These are phyloP conservation scores for Auriscalpium microsporum DNA, from an alignment of 768 basidiomycete genomes.

Conservation along the genomic window DNA sequence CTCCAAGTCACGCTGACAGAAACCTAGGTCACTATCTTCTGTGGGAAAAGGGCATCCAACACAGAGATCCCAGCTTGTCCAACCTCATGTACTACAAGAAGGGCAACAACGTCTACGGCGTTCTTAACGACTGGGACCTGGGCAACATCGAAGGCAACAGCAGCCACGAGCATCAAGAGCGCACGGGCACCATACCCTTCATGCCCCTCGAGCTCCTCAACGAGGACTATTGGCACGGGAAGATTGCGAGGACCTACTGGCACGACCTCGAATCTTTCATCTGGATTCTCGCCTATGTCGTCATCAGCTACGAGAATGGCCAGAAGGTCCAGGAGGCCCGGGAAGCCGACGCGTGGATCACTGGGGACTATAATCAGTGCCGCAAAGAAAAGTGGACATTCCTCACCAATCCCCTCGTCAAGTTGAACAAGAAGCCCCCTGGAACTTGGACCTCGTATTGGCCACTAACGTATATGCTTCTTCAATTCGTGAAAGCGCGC, in stretches of 20 bases:
- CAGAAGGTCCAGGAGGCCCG: background rate
- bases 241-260: background rate
- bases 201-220: background rate
- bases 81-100: background rate
- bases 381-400: background rate
- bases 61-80: too few relatives aligned
- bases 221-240: background rate
- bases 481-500: too few relatives aligned
- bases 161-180: background rate
- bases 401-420: background rate
- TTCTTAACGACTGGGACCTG: conserved; percentile 2
- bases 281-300: background rate
- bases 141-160: background rate
- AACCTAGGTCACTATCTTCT: too few relatives aligned
- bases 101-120: background rate
- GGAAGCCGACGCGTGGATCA: background rate
- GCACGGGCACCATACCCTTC: background rate
- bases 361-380: too few relatives aligned
- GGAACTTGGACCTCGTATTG: too few relatives aligned
- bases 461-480: too few relatives aligned
- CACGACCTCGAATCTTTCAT: background rate
- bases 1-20: too few relatives aligned
- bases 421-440: too few relatives aligned
- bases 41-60: too few relatives aligned
- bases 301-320: background rate